phyloP scores from a whole-genome alignment of 2,329 filamentous ascomycete genomes.

The Calonectria fujianensis region DNA sequence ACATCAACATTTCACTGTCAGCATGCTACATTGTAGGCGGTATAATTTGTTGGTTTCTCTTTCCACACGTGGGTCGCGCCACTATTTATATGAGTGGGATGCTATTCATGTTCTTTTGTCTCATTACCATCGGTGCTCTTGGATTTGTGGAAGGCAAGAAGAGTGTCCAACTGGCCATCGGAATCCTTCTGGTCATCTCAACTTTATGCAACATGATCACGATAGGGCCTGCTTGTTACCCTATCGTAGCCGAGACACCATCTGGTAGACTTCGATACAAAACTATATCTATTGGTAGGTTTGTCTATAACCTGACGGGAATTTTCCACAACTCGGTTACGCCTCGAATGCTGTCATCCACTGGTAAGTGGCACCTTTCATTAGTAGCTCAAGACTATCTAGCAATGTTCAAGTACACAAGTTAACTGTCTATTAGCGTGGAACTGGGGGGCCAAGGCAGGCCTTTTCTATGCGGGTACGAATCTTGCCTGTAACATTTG shows the following conservation, averaged over 20 bases:
- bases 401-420: too few relatives aligned
- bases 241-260: constrained; percentile 63
- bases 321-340: constrained; percentile 64
- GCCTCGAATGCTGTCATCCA: constrained; percentile 56
- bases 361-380: constrained; percentile 26
- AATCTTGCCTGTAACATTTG: constrained; percentile 63
- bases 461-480: constrained; percentile 57
- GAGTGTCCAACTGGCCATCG: constrained; percentile 39
- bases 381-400: neutral
- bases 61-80: constrained; percentile 62
- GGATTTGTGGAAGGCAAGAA: constrained; percentile 34
- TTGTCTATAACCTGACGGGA: constrained; percentile 64
- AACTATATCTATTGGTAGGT: constrained; percentile 66
- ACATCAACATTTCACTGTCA: constrained; percentile 63
- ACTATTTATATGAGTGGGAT: constrained; percentile 65
- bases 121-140: constrained; percentile 50
- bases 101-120: constrained; percentile 62
- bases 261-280: constrained; percentile 66
- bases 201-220: constrained; percentile 60
- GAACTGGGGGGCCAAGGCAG: constrained; percentile 64
- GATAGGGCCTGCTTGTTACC: constrained; percentile 61
- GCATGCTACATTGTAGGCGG: constrained; percentile 64
- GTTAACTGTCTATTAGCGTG: constrained; percentile 49
- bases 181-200: constrained; percentile 56
- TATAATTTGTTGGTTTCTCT: constrained; percentile 63